Evolutionary conservation across 2,329 filamentous ascomycete genomes (phyloP).

Genomic region (Elsinoe arachidis): DNA sequence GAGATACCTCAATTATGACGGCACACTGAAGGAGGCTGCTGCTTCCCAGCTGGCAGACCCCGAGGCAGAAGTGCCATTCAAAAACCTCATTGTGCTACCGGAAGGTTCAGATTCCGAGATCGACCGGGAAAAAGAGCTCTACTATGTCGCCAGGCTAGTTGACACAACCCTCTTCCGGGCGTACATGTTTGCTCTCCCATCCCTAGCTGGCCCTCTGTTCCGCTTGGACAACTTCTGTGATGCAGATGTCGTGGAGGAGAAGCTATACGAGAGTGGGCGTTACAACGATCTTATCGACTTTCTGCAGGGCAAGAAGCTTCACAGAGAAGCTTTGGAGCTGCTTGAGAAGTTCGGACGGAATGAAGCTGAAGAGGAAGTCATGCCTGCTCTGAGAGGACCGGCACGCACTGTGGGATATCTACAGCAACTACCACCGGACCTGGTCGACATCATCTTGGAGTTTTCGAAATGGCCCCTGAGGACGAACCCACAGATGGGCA

Average conservation of each 20-base stretch:
- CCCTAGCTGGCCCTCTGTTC: conserved; percentile 80
- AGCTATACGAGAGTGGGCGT: conserved; percentile 75
- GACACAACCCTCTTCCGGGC: conserved; percentile 91
- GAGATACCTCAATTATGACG: conserved; percentile 51
- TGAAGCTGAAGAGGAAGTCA: conserved; percentile 37
- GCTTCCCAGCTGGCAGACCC: conserved; percentile 38
- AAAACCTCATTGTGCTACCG: conserved; percentile 32
- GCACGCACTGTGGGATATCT: conserved; percentile 79
- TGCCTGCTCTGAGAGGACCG: conserved; percentile 63
- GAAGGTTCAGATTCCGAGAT: conserved; percentile 28
- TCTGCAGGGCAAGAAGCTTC: conserved; percentile 87
- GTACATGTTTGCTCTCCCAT: conserved; percentile 86
- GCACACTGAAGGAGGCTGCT: conserved; percentile 42
- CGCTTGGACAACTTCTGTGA: conserved; percentile 97
- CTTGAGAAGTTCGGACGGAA: conserved; percentile 68
- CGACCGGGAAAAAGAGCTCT: conserved; percentile 62
- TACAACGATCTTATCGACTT: conserved; percentile 97
- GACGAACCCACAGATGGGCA: conserved; percentile 62
- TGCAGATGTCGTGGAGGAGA: conserved; percentile 87
- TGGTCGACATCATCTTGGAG: conserved; percentile 84
- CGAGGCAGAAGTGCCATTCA: conserved; percentile 34
- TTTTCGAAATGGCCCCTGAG: conserved; percentile 82
- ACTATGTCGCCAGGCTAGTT: conserved; percentile 70
- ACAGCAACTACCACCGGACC: conserved; percentile 76
- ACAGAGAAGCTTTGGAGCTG: conserved; percentile 75